Evolutionary conservation across 352 stramenopile genomes (phyloP).

Genomic region (Phytophthora rubi): DNA sequence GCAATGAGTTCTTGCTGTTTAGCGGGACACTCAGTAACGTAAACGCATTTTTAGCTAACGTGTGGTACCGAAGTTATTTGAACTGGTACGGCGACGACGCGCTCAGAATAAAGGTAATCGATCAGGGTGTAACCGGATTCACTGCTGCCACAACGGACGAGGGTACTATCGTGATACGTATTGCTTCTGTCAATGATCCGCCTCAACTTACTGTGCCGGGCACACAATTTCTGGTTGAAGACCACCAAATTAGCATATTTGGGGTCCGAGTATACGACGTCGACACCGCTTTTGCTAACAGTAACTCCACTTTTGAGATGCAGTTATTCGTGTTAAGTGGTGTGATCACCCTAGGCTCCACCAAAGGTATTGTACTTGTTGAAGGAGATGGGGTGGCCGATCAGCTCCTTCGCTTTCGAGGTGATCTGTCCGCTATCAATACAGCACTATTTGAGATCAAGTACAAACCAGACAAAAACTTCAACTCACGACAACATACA

Average conservation of each 20-base stretch:
- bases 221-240: conserved; percentile 59
- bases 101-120: conserved; percentile 57
- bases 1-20: conserved; percentile 69
- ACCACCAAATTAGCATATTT: conserved; percentile 70
- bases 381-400: conserved; percentile 62
- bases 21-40: conserved; percentile 66
- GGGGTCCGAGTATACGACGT: conserved; percentile 68
- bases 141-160: conserved; percentile 43
- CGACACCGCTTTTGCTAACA: conserved; percentile 41
- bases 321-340: conserved; percentile 65
- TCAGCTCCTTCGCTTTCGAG: conserved; percentile 63
- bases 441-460: conserved; percentile 73
- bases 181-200: conserved; percentile 69
- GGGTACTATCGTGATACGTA: conserved; percentile 40
- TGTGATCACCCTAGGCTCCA: conserved; percentile 46
- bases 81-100: conserved; percentile 81
- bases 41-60: conserved; percentile 52
- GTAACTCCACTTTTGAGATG: conserved; percentile 61
- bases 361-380: conserved; percentile 38
- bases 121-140: conserved; percentile 74
- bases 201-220: conserved; percentile 61
- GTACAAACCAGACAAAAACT: conserved; percentile 75
- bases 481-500: conserved; percentile 69
- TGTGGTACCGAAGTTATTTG: conserved; percentile 67
- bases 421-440: conserved; percentile 64